phyloP scores from a whole-genome alignment of 352 stramenopile genomes.

The Pythium apleroticum region DNA sequence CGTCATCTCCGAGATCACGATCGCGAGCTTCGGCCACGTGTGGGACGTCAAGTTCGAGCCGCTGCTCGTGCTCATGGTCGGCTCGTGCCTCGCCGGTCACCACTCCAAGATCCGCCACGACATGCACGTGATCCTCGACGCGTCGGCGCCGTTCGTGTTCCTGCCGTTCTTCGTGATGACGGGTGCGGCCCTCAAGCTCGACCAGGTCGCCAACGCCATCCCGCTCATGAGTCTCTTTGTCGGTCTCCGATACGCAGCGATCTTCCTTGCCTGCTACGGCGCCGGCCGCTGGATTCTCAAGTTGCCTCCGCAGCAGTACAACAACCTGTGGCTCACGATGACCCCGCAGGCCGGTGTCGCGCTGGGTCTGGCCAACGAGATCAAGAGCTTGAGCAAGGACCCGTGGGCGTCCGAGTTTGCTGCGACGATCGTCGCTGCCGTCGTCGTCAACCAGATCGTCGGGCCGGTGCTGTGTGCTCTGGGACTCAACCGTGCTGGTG shows the following conservation, averaged over 20 bases:
- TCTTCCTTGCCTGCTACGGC: constrained; percentile 69
- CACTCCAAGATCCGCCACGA: constrained; percentile 62
- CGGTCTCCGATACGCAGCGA: constrained; percentile 45
- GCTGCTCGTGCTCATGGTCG: constrained; percentile 66
- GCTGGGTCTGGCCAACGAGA: constrained; percentile 57
- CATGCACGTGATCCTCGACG: constrained; percentile 78
- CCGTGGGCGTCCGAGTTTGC: constrained; percentile 59
- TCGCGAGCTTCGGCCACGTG: constrained; percentile 42
- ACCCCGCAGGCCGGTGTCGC: constrained; percentile 67
- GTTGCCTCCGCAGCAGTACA: constrained; percentile 59
- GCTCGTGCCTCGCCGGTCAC: constrained; percentile 62
- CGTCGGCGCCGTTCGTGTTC: constrained; percentile 65
- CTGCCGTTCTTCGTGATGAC: constrained; percentile 82
- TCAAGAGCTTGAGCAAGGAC: constrained; percentile 47
- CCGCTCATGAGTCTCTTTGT: constrained; percentile 70
- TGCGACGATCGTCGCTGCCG: constrained; percentile 60
- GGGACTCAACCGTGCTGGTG: constrained; percentile 48
- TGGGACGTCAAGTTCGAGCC: constrained; percentile 78
- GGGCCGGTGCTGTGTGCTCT: constrained; percentile 61
- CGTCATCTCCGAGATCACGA: constrained; percentile 42
- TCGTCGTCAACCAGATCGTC: constrained; percentile 76
- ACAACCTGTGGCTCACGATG: constrained; percentile 77
- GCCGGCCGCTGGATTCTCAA: constrained; percentile 64
- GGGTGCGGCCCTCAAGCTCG: constrained; percentile 58
- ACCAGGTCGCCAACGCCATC: constrained; percentile 59